Evolutionary conservation across 129 eudicot genomes (phyloP), one percentile per base, ranked within the genome.

Genomic region (Sambucus nigra): DNA sequence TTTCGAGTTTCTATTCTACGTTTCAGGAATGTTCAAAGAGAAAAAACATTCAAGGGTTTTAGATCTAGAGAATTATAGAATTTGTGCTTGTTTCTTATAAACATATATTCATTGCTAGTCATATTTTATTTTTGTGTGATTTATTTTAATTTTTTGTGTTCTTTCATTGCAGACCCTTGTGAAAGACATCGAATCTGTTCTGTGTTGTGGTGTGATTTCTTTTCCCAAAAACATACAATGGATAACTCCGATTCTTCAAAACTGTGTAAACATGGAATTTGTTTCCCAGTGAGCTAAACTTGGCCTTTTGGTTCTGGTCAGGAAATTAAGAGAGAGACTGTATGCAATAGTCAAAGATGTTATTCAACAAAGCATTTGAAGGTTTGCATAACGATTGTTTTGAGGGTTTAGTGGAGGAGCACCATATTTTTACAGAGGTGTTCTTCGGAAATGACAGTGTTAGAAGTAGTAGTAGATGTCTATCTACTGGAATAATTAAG

Each of bases 371-470:
- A 28, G 73, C 66, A 49, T 45, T 76, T 25, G 82, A 73, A 22
- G 56, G 40, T 59, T 47, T 79, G 47, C 86, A 76, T 47, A 87
- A 82, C 51, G 95, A 79, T 55, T 76, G 81, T 55, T 82, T 79
- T 55, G 95, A 79, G 42, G 95, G 91, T 23, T 82, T 94, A 51
- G 27, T 54, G 17, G 69, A 72, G 55, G 99, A 86, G 67, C 61
- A 46, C 25, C 68, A 23, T 47, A 91, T 75, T 20, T 82, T 79
- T 60, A 59, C 49, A 28, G 74, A 91, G 63, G 73, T 91, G 25
- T 82, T 81, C 72, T 79, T 76, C 53, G 82, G 78, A 38, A 65
- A 70, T 55, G 78, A 63, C 52, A 39, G 68, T 48, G 53, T 41
- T 57, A 59, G 61, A 57, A 60, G 22, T 61, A 66, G 51, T 71